Evolutionary conservation across 768 basidiomycete genomes (phyloP), one percentile per base, ranked within the genome.

Genomic region (Sistotremastrum suecicum): DNA sequence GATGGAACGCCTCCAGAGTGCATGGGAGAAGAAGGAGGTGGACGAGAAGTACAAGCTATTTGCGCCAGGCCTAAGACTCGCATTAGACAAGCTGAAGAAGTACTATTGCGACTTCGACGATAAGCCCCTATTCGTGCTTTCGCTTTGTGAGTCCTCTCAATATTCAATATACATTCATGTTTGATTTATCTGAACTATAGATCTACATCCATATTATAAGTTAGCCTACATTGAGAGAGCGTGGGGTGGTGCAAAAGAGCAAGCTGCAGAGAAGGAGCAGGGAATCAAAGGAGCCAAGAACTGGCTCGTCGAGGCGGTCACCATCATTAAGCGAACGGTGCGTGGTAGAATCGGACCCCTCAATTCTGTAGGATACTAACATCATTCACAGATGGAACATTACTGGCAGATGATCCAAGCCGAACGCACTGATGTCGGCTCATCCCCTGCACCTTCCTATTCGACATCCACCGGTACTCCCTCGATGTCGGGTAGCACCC

Each of bases 231-330:
- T 59, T 3, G n/a, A 55, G 38, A 7, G 51, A 9, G 37, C 43
- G 4, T 63, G 61, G 61, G 60, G 61, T 5, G 53, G 62, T 5
- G 44, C 47, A 0, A 42, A 53, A 1, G 61, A 63, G 38, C 59
- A 62, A 31, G 41, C 3, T 3, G 12, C 34, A 5, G 52, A 48
- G 9, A 3, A 7, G 10, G 34, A 11, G 1, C 47, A 42, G 0
- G 47, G 54, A 1, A 52, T 55, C 34, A 11, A 3, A 9, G 28
- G 45, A 9, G 43, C 54, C 1, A 48, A 44, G 8, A 46, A 56
- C 11, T 57, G 51, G 50, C 39, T 51, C 6, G 42, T 51, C 3
- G 43, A 55, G 33, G 54, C 53, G 1, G 7, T 32, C 3, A 37
- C 51, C 31, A 41, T 50, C 3, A 11, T 55, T 3, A 36, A 55